Evolutionary conservation across 805 yeast species (phyloP), one percentile per base, ranked within the genome.

Genomic region (Pichia manshurica): DNA sequence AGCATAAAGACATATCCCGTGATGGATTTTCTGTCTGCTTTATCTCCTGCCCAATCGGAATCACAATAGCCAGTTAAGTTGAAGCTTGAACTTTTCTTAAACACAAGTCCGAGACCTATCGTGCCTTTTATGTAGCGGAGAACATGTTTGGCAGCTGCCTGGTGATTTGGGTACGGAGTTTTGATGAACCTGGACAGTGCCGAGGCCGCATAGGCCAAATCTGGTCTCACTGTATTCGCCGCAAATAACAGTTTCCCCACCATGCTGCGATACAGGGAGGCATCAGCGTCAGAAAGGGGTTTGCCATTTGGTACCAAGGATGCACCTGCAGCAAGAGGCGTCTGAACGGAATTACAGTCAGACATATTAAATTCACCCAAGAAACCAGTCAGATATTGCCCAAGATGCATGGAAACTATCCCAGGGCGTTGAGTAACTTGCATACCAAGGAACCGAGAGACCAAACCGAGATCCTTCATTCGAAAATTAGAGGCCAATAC

Each of bases 31-130:
- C 45, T 44, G 40, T 50, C 53, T 1, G 34, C 39, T 19, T 47
- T 42, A 20, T 42, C 50, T 19, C 40, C 41, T 28, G 46, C 50
- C 46, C 50, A 52, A 28, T 53, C 54, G 17, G 56, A 45, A 43
- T 51, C 58, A 19, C 43, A 34, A 31, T 43, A 53, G 2, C 37
- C 47, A 20, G 32, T 31, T 6, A 44, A 20, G 17, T 44, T 25
- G 17, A 23, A 35, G 2, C 17, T 20, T n/a, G n/a, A 9, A 6
- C 4, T 15, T 25, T 23, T 23, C 17, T 43, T 35, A 16, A 23
- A 43, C 3, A 25, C 25, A 5, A 43, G 17, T 19, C 46, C 28
- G 7, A 35, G 15, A 28, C 20, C 12, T 7, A 35, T 15, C 9
- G 46, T 43, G 21, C 46, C 46, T 35, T 43, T 43, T 17, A 43